phyloP scores from a whole-genome alignment of 257 asterid genomes.

The Solanum sparsipilum region DNA sequence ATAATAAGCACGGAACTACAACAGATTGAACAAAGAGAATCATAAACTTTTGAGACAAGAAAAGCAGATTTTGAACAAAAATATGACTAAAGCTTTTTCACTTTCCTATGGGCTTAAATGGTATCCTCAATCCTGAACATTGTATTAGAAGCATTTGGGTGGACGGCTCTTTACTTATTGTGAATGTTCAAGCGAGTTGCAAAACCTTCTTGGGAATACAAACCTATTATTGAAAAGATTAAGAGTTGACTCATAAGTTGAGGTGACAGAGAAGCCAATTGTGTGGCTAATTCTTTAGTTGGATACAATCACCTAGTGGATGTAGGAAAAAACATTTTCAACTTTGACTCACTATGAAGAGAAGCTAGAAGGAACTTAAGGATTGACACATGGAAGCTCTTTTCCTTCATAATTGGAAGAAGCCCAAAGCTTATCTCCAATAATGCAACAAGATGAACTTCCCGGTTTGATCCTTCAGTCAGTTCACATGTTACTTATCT shows the following conservation, averaged over 20 bases:
- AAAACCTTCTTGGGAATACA: neutral
- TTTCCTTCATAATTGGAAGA: neutral
- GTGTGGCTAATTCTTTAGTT: neutral
- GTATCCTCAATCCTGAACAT: neutral
- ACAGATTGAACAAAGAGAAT: neutral
- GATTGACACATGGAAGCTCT: neutral
- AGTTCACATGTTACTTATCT: neutral
- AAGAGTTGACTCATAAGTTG: neutral
- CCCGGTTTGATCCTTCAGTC: neutral
- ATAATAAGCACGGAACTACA: neutral
- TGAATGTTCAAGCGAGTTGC: neutral
- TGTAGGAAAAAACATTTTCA: neutral
- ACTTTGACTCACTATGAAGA: neutral
- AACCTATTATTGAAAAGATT: neutral
- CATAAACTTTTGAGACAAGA: neutral
- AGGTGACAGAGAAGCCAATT: neutral
- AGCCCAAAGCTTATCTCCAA: neutral
- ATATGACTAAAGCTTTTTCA: neutral
- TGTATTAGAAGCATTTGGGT: neutral
- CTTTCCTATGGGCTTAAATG: neutral
- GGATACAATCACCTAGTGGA: neutral
- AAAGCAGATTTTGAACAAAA: neutral
- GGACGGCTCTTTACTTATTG: neutral
- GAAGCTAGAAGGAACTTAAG: neutral
- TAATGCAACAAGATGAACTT: neutral